Conservation (phyloP, 768 basidiomycete genomes). For the Suillus brevipes region DNA sequence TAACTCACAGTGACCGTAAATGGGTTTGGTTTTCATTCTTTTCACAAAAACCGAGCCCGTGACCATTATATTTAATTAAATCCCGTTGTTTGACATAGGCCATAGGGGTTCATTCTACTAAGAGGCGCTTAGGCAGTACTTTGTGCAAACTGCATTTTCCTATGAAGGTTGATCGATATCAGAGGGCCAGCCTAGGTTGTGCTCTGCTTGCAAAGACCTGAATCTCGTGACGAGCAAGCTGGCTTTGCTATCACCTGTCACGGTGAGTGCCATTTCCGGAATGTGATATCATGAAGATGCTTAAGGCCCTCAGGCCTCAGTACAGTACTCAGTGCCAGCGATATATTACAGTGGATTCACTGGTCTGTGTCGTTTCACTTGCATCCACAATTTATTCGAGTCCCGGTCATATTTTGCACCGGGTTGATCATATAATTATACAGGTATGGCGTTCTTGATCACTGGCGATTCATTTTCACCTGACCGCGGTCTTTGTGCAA, state of each 20-base stretch:
- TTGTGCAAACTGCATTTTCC: slow-evolving; percentile 39
- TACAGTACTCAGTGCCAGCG: no score
- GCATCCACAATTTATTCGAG: neutral
- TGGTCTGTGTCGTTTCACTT: neutral
- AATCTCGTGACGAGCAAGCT: slow-evolving; percentile 49
- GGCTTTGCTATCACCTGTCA: slow-evolving; percentile 2
- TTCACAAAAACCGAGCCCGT: neutral
- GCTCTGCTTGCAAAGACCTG: slow-evolving; percentile 50
- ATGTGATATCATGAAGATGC: no score
- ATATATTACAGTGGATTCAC: neutral
- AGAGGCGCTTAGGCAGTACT: slow-evolving; percentile 29
- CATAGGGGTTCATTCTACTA: neutral
- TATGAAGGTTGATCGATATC: slow-evolving; percentile 34
- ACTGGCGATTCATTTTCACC: neutral
- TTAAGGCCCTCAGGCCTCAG: no score
- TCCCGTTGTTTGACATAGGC: neutral
- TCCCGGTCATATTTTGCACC: neutral
- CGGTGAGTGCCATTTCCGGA: neutral
- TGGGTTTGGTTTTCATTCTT: neutral
- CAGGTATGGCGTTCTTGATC: neutral
- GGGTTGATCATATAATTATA: neutral
- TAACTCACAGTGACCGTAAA: neutral
- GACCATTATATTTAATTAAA: neutral
- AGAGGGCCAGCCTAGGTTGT: slow-evolving; percentile 27
- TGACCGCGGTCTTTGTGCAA: neutral